Evolutionary conservation across 2,329 filamentous ascomycete genomes (phyloP).

Genomic region (Plectosphaerella cucumerina): DNA sequence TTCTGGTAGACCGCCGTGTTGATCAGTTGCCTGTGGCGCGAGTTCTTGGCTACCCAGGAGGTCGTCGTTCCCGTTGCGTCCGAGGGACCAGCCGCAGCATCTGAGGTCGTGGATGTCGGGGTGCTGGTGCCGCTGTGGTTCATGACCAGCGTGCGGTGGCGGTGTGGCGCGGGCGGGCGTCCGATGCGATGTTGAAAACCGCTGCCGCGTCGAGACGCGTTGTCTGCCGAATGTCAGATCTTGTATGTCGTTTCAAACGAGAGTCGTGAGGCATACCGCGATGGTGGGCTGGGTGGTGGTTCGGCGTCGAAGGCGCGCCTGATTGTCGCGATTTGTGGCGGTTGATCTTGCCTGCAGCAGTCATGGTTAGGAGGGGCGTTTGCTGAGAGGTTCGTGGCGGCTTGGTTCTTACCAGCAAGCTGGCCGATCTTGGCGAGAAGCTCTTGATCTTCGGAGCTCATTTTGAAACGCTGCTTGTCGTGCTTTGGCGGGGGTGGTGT

Average conservation of each 20-base stretch:
- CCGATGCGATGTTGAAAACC: constrained; percentile 16
- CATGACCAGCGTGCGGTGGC: constrained; percentile 58
- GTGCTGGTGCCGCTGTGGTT: constrained; percentile 35
- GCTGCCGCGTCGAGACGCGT: constrained; percentile 24
- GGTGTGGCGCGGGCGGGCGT: constrained; percentile 28
- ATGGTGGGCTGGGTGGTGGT: constrained; percentile 22
- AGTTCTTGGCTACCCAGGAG: constrained; percentile 68
- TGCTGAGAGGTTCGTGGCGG: not conserved
- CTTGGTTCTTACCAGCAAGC: constrained; percentile 37
- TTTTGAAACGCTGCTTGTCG: constrained; percentile 12
- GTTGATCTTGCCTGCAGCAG: constrained; percentile 68
- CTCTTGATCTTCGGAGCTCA: constrained; percentile 48
- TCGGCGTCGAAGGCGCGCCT: constrained; percentile 26
- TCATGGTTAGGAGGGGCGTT: constrained; percentile 16
- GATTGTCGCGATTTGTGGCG: constrained; percentile 66
- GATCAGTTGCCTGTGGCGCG: constrained; percentile 78
- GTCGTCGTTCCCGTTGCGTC: constrained; percentile 29
- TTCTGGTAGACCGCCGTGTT: constrained; percentile 76
- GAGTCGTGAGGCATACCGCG: constrained; percentile 27
- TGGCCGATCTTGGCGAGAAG: constrained; percentile 50
- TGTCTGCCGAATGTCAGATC: constrained; percentile 18
- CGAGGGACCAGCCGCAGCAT: constrained; percentile 20
- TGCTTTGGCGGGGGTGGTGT: not conserved
- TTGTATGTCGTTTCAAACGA: not conserved
- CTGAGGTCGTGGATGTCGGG: constrained; percentile 17